phyloP scores from a whole-genome alignment of 2,329 filamentous ascomycete species.

The Graphilbum sp. region DNA sequence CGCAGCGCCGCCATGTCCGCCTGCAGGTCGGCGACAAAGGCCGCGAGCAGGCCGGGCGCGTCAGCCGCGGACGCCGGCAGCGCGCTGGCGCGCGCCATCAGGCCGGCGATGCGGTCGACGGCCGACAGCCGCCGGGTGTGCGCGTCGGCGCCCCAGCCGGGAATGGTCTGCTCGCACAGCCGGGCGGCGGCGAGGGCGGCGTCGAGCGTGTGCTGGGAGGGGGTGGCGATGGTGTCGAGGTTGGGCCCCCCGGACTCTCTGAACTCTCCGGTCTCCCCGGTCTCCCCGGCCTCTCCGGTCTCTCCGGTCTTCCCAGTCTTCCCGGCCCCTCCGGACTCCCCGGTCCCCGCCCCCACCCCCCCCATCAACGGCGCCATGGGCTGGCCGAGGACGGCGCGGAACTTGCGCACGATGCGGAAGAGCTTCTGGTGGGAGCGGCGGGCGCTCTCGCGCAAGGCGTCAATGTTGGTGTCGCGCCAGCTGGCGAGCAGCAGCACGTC shows the following conservation, averaged over 20 bases:
- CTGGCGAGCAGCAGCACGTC: constrained; percentile 86
- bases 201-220: background rate
- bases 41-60: constrained; percentile 41
- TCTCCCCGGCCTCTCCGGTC: too few relatives aligned
- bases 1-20: constrained; percentile 56
- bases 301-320: too few relatives aligned
- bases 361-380: constrained; percentile 50
- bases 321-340: too few relatives aligned
- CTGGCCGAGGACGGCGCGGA: constrained; percentile 61
- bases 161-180: constrained; percentile 18
- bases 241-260: too few relatives aligned
- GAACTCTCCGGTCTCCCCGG: too few relatives aligned
- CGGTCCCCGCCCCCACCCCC: too few relatives aligned
- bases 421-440: constrained; percentile 82
- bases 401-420: constrained; percentile 83
- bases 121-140: constrained; percentile 53
- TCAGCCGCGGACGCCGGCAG: constrained; percentile 12
- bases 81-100: constrained; percentile 33
- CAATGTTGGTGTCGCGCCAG: constrained; percentile 97
- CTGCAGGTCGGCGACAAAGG: constrained; percentile 53
- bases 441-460: constrained; percentile 74
- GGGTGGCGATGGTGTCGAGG: too few relatives aligned
- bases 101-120: constrained; percentile 19
- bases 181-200: constrained; percentile 10
- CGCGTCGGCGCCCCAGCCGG: constrained; percentile 19